Evolutionary conservation across 106 monocot genomes (phyloP).

Genomic region (Chionographis japonica): DNA sequence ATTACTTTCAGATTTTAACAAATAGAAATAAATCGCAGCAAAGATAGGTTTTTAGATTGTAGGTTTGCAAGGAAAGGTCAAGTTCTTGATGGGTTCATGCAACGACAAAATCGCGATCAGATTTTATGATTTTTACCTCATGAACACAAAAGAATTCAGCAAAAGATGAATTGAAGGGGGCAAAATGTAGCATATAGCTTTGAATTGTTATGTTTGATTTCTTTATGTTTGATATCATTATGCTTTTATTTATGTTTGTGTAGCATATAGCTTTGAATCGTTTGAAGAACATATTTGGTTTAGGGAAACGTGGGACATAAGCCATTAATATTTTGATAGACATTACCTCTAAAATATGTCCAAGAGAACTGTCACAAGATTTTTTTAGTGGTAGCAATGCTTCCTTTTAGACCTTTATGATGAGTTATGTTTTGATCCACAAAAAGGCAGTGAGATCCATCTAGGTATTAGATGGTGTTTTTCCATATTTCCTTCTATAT

Average conservation of each 20-base stretch:
- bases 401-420: slow-evolving; percentile 91
- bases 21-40: no score
- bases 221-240: background rate
- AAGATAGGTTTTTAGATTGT: no score
- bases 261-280: slow-evolving; percentile 72
- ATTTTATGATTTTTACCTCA: no score
- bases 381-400: slow-evolving; percentile 88
- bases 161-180: no score
- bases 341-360: slow-evolving; percentile 65
- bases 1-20: no score
- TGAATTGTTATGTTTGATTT: no score
- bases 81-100: no score
- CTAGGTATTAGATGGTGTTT: slow-evolving; percentile 52
- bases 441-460: slow-evolving; percentile 87
- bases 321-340: slow-evolving; percentile 81
- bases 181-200: no score
- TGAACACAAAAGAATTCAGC: no score
- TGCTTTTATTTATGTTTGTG: slow-evolving; percentile 10
- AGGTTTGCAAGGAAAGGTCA: no score
- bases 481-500: background rate
- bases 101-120: no score
- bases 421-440: slow-evolving; percentile 80
- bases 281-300: slow-evolving; percentile 90
- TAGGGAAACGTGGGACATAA: slow-evolving; percentile 87
- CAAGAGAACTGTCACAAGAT: slow-evolving; percentile 69